These are phyloP conservation scores for Begonia peltatifolia DNA, from an alignment of 306 rosid species.

Conservation along the genomic window DNA sequence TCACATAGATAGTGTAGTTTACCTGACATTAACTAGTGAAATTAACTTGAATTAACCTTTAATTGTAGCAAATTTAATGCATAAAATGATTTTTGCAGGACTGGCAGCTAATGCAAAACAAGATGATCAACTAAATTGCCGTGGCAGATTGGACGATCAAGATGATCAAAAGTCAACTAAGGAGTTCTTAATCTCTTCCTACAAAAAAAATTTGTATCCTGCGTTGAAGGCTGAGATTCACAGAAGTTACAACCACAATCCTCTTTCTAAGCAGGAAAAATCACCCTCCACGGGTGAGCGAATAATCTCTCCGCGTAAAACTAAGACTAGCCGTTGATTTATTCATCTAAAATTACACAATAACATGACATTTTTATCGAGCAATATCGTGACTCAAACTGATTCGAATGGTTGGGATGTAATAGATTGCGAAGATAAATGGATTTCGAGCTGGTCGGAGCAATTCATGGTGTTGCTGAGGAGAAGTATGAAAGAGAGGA, in stretches of 20 bases:
- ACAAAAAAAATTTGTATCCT: conserved; percentile 53
- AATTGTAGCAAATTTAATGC: too few species aligned
- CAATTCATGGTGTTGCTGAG: conserved; percentile 63
- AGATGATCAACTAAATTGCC: conserved; percentile 35
- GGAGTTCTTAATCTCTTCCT: conserved; percentile 54
- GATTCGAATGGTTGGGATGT: too few species aligned
- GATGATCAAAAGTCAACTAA: conserved; percentile 56
- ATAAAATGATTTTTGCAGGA: conserved; percentile 22
- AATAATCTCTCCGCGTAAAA: neutral
- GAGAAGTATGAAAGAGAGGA: conserved; percentile 72
- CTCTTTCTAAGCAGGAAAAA: conserved; percentile 17
- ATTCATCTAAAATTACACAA: neutral
- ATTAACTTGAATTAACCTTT: too few species aligned
- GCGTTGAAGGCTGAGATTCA: conserved; percentile 58
- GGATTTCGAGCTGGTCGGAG: conserved; percentile 76
- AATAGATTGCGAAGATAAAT: conserved; percentile 36
- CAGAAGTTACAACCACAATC: conserved; percentile 9
- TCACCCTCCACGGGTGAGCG: conserved; percentile 36
- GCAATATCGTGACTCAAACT: too few species aligned
- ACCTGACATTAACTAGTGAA: too few species aligned
- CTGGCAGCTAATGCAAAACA: conserved; percentile 50
- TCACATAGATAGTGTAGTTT: too few species aligned
- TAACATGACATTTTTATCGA: neutral
- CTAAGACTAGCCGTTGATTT: neutral
- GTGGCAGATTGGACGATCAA: conserved; percentile 27